Conservation (phyloP, 2,329 filamentous ascomycete species). For the Nigrospora osmanthi region DNA sequence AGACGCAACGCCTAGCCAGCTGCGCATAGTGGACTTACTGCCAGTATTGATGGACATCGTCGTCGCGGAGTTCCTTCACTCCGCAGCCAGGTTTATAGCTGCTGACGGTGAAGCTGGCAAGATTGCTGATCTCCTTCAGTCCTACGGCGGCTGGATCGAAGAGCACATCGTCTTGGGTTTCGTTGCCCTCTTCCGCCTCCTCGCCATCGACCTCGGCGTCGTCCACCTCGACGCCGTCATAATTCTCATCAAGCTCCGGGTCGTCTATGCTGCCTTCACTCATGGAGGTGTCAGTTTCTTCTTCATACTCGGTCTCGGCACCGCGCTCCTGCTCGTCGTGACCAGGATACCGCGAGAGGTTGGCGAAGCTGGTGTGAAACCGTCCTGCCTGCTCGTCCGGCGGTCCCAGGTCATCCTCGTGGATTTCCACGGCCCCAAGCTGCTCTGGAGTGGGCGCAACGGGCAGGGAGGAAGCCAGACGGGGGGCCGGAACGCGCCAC, state of each 20-base stretch:
- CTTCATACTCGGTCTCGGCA: conserved; percentile 8
- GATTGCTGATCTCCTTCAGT: conserved; percentile 76
- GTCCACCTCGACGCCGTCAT: conserved; percentile 16
- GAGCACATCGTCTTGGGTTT: conserved; percentile 25
- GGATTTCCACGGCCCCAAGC: background rate
- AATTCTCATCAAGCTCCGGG: conserved; percentile 12
- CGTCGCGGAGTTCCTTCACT: conserved; percentile 66
- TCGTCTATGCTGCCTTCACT: conserved; percentile 1
- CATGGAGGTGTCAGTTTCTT: conserved; percentile 7
- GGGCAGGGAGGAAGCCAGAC: background rate
- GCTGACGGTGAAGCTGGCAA: conserved; percentile 77
- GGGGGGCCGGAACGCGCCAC: background rate
- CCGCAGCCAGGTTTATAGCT: conserved; percentile 75
- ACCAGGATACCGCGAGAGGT: background rate
- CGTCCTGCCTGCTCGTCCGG: background rate
- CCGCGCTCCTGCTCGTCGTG: background rate
- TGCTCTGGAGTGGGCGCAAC: background rate
- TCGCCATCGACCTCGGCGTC: conserved; percentile 20
- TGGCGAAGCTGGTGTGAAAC: background rate
- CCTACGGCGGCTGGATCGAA: conserved; percentile 48
- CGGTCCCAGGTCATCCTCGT: background rate
- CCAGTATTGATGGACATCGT: conserved; percentile 70
- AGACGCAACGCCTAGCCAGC: background rate
- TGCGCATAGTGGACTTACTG: conserved; percentile 45
- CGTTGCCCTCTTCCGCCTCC: conserved; percentile 14